Conservation (phyloP, 306 rosid species). For the Vicia sativa region DNA sequence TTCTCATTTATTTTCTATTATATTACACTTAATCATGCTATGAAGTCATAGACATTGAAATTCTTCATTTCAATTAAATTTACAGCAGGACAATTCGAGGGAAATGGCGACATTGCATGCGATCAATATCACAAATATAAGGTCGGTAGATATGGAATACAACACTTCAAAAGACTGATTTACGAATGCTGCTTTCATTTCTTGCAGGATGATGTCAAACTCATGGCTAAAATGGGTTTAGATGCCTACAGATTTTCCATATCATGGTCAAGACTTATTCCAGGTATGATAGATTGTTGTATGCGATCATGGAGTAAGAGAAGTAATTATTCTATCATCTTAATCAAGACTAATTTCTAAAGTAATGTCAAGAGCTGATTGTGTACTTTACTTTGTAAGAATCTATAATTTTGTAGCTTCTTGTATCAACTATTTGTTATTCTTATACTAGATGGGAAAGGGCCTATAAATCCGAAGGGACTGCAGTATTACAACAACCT, state of each 20-base stretch:
- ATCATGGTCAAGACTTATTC: constrained; percentile 34
- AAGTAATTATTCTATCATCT: background rate
- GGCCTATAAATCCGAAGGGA: constrained; percentile 71
- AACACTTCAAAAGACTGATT: background rate
- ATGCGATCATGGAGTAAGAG: background rate
- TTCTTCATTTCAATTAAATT: background rate
- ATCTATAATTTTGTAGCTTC: constrained; percentile 2
- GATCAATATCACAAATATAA: constrained; percentile 49
- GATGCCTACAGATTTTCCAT: constrained; percentile 29
- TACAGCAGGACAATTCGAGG: constrained; percentile 18
- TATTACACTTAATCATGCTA: background rate
- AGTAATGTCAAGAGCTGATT: background rate
- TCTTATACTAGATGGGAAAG: constrained; percentile 63
- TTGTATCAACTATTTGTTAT: constrained; percentile 1
- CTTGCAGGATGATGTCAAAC: constrained; percentile 32
- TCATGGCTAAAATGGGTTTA: constrained; percentile 29
- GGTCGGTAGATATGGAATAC: constrained; percentile 29
- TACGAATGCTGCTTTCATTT: background rate
- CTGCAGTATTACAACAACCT: constrained; percentile 66
- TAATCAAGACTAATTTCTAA: background rate
- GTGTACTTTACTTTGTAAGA: background rate
- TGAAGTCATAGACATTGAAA: constrained; percentile 5
- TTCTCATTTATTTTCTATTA: background rate
- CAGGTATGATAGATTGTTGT: constrained; percentile 4
- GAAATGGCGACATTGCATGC: constrained; percentile 33